Percentiles rank a stretch among this genome's conserved stretches.
Conservation (phyloP, 2,329 filamentous ascomycete genomes). For the Pestalotiopsis sp. region DNA sequence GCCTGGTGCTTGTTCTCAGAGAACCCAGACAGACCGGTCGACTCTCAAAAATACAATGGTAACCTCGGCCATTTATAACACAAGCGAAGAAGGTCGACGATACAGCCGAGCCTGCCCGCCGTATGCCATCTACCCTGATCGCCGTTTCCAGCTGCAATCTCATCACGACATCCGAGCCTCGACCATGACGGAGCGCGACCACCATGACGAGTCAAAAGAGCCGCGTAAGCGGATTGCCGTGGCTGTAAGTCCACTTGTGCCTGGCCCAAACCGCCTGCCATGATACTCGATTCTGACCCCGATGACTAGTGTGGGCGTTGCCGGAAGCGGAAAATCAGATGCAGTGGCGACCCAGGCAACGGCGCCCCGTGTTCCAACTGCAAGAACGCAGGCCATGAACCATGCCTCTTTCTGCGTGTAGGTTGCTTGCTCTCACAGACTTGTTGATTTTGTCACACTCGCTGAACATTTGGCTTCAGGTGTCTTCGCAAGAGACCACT, state of each 20-base stretch:
- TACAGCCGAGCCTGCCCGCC: constrained; percentile 42
- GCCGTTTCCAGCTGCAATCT: constrained; percentile 38
- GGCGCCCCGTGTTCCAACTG: constrained; percentile 84
- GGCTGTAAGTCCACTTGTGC: constrained; percentile 48
- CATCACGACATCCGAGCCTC: constrained; percentile 38
- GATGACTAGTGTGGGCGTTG: constrained; percentile 78
- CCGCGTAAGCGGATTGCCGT: constrained; percentile 62
- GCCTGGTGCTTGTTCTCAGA: constrained; percentile 11
- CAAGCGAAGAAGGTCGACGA: constrained; percentile 38
- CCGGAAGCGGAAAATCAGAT: constrained; percentile 91
- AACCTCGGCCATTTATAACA: constrained; percentile 40
- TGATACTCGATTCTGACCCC: background rate
- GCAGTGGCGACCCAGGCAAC: constrained; percentile 80
- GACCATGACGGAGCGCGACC: constrained; percentile 43
- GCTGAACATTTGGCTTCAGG: constrained; percentile 26
- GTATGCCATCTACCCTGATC: constrained; percentile 39
- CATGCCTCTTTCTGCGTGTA: constrained; percentile 84
- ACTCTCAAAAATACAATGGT: constrained; percentile 39
- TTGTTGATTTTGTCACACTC: background rate
- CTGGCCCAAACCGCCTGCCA: background rate
- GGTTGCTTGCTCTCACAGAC: constrained; percentile 21
- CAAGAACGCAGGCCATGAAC: constrained; percentile 69
- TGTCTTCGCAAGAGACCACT: constrained; percentile 40
- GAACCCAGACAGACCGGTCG: background rate
- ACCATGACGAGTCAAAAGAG: constrained; percentile 42